Evolutionary conservation across 2,329 filamentous ascomycete species (phyloP), one percentile per base, ranked within the genome.

Genomic region (Byssoonygena ceratinophila): DNA sequence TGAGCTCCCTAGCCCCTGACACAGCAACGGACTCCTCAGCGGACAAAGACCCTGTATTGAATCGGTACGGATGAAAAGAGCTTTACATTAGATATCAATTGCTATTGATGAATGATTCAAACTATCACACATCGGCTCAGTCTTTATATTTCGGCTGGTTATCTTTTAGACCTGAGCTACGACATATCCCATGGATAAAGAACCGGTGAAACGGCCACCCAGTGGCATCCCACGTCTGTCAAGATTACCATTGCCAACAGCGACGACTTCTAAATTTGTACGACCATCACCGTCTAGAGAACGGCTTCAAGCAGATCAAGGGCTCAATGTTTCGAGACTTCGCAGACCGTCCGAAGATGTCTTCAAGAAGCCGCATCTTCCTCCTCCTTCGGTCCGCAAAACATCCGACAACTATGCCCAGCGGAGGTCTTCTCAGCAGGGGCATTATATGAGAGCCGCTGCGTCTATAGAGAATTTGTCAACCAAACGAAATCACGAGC

Each of bases 171-270:
- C n/a, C n/a, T n/a, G n/a, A n/a, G n/a, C n/a, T n/a, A n/a, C n/a
- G n/a, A n/a, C n/a, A n/a, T n/a, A n/a, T n/a, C n/a, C 53, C 27
- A 71, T 71, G 69, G 66, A 70, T 36, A 60, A 60, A 25, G 63
- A 65, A 55, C 66, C 59, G 53, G 59, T 60, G 44, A 61, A 59
- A 37, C 55, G 53, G 27, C 64, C 61, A 36, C 52, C 64, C 23
- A 71, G 66, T 53, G 64, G 64, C 31, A 70, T 80, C 47, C 77
- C 78, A 54, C 71, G 77, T 41, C 70, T 63, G 40, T 80, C 77
- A 20, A 73, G 74, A 58, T 67, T 81, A 44, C 78, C 78, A 11
- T 67, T 79, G 55, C 76, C 72, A 22, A 70, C 66, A 27, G 54
- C 70, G 40, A 66, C 68, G 39, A 59, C 61, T 37, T 60, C 67